These are phyloP conservation scores for Magnolia sinica DNA, from an alignment of 164 flowering plant species.

Conservation along the genomic window DNA sequence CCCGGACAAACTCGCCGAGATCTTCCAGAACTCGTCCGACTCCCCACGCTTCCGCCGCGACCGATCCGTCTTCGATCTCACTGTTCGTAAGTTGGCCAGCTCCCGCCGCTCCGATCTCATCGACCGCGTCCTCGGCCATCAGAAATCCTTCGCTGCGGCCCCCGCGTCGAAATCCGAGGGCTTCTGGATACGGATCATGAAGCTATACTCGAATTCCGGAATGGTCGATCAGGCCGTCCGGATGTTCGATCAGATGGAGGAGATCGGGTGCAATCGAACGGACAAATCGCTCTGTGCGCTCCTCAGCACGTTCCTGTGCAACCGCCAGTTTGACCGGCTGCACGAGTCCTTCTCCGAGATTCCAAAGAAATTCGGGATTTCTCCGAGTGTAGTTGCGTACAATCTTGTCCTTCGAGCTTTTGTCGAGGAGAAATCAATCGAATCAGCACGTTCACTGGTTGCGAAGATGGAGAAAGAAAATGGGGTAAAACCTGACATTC, in stretches of 20 bases:
- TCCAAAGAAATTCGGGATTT: conserved; percentile 15
- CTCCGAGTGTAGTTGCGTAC: conserved; percentile 10
- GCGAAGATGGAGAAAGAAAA: conserved; percentile 24
- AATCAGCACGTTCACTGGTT: conserved; percentile 18
- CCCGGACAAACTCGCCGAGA: conserved; percentile 23
- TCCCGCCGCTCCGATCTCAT: conserved; percentile 26
- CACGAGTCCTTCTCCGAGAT: conserved; percentile 12
- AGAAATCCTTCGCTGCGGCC: conserved; percentile 6
- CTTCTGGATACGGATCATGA: conserved; percentile 35
- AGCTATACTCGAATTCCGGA: conserved; percentile 25
- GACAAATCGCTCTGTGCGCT: conserved; percentile 31
- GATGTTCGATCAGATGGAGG: conserved; percentile 25
- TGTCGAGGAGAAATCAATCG: conserved; percentile 14
- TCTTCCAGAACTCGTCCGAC: conserved; percentile 20
- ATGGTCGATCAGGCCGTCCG: conserved; percentile 29
- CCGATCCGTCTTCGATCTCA: conserved; percentile 19
- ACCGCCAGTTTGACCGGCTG: conserved; percentile 14
- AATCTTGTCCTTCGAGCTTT: conserved; percentile 27
- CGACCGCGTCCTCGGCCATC: conserved; percentile 21
- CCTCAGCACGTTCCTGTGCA: conserved; percentile 16
- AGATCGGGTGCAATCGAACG: conserved; percentile 14
- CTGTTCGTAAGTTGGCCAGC: conserved; percentile 19
- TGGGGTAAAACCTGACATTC: conserved; percentile 23
- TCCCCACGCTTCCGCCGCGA: conserved; percentile 23
- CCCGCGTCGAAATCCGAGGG: conserved; percentile 21